Evolutionary conservation across 768 basidiomycete genomes (phyloP), one percentile per base, ranked within the genome.

Genomic region (Hirschioporus abietinus): DNA sequence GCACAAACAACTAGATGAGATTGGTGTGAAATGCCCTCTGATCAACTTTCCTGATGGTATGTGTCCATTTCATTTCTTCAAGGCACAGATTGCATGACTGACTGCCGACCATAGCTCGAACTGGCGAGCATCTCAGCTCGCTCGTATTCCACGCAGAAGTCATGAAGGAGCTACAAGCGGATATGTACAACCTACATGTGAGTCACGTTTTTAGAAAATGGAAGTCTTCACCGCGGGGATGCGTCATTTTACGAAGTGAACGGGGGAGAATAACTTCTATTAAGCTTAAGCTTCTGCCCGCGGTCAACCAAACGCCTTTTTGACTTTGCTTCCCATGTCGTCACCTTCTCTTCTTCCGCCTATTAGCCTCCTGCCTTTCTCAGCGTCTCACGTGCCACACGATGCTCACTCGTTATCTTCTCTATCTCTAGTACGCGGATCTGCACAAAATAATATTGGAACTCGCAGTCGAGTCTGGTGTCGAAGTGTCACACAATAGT

Each of bases 401-500:
- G 42, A 52, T 52, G 12, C 42, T 52, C 42, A 52, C 42, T 52
- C 2, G 20, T 64, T 34, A 24, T 4, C 35, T 30, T 15, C 23
- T 25, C 27, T 63, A 24, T 63, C 7, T 30, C 63, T n/a, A 88
- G 86, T 83, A 87, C 70, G 80, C 78, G 23, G 84, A 87, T 67
- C 72, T 89, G 25, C 79, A 84, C 65, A 72, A 73, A 3, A 71
- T 87, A 70, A 71, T 89, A 1, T 78, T 80, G 63, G 76, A 82
- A 3, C 74, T 84, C 30, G 86, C 85, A 0, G 70, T 71, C 23
- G 74, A 76, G 1, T 80, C 80, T 58, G 86, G 87, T 4, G 88
- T 82, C 10, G 70, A 78, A 30, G 76, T 87, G 67, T 77, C 76
- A n/a, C 81, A 78, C 63, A 78, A 82, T 68, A 66, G 72, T 10